These are phyloP conservation scores for Tulasnella sp. DNA, from an alignment of 768 basidiomycete species.

Conservation along the genomic window DNA sequence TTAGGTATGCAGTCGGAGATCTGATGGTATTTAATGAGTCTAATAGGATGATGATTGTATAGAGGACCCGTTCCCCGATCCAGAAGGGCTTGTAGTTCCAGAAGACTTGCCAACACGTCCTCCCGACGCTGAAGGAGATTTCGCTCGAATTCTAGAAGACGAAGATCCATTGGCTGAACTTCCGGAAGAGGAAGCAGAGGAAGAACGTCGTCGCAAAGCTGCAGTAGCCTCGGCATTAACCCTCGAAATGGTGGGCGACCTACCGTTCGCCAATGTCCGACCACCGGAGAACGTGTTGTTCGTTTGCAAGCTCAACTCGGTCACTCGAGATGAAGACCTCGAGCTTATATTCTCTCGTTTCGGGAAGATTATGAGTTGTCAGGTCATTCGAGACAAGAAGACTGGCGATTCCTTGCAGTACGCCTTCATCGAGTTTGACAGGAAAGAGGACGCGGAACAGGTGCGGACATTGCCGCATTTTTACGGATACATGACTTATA, in stretches of 20 bases:
- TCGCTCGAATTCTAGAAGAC: slow-evolving; percentile 86
- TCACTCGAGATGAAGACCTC: slow-evolving; percentile 90
- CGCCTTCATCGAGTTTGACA: slow-evolving; percentile 97
- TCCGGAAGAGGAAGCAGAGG: slow-evolving; percentile 79
- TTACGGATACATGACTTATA: neutral
- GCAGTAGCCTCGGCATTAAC: slow-evolving; percentile 90
- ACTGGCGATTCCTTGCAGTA: slow-evolving; percentile 96
- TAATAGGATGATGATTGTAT: neutral
- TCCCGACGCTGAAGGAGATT: slow-evolving; percentile 50
- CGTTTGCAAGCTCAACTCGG: slow-evolving; percentile 96
- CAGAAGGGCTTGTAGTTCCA: slow-evolving; percentile 57
- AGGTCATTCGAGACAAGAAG: slow-evolving; percentile 91
- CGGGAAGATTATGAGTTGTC: slow-evolving; percentile 92
- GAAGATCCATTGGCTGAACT: slow-evolving; percentile 77
- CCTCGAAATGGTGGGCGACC: slow-evolving; percentile 97
- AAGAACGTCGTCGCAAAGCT: slow-evolving; percentile 68
- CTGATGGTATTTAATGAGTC: neutral
- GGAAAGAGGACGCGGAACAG: slow-evolving; percentile 86
- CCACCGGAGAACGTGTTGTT: slow-evolving; percentile 98
- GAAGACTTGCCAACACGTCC: slow-evolving; percentile 68
- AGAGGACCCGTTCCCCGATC: slow-evolving; percentile 97
- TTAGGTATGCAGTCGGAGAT: slow-evolving; percentile 44
- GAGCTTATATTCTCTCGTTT: slow-evolving; percentile 96
- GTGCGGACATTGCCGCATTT: slow-evolving; percentile 30
- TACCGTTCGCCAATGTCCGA: slow-evolving; percentile 94